Evolutionary conservation across 31 red algal species (phyloP).

Genomic region (Asparagopsis taxiformis): DNA sequence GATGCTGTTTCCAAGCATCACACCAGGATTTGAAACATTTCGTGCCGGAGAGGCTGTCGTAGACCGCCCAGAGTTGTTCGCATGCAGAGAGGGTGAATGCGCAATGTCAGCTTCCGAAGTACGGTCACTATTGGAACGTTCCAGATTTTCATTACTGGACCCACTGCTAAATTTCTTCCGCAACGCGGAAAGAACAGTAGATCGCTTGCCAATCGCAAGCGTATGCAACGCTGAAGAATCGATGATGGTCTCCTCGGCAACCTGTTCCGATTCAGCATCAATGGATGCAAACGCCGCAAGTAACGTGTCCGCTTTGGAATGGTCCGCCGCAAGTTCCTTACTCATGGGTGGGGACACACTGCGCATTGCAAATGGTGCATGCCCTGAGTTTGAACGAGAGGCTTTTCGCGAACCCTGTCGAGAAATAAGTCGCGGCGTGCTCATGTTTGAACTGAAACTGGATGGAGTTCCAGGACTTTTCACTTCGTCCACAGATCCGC

Average conservation of each 20-base stretch:
- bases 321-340: not conserved
- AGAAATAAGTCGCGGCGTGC: not conserved
- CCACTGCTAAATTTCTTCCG: constrained; percentile 31
- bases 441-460: not conserved
- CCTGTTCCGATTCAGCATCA: constrained; percentile 49
- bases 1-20: not conserved
- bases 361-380: not conserved
- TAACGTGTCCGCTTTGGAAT: constrained; percentile 27
- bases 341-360: not conserved
- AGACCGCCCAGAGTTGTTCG: not conserved
- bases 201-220: constrained; percentile 31
- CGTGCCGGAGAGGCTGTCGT: not conserved
- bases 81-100: not conserved
- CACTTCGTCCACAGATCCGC: not conserved
- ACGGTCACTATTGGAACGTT: not conserved
- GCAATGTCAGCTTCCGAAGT: not conserved
- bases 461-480: not conserved
- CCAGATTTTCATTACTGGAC: not conserved
- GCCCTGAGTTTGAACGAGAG: not conserved
- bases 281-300: constrained; percentile 57
- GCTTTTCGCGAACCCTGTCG: not conserved
- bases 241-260: constrained; percentile 34
- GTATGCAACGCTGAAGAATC: constrained; percentile 28
- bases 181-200: constrained; percentile 19
- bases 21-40: not conserved